Evolutionary conservation across 2,329 filamentous ascomycete species (phyloP), one percentile per base, ranked within the genome.

Genomic region (Beauveria varroae): DNA sequence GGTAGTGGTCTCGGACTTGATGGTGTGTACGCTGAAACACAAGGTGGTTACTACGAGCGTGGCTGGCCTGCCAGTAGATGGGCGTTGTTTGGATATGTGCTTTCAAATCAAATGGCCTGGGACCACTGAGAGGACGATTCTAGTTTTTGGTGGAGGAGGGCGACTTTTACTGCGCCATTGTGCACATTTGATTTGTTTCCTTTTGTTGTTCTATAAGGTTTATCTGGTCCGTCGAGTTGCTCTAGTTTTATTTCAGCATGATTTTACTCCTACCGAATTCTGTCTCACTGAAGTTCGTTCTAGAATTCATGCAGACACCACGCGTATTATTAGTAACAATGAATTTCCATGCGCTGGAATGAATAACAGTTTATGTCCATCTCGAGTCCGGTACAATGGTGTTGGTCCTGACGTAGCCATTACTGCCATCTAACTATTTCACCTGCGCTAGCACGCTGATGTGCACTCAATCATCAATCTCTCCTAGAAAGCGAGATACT

Each of bases 261-360:
- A 37, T 37, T 37, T 37, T 37, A 12, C 16, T 37, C 16, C 12
- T 5, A 16, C 34, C 34, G 5, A 5, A 5, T 34, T 14, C 12
- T 5, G 30, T 34, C 5, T 43, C 55, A 47, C 47, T 40, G 26
- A 57, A 49, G 12, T 50, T 18, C 14, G 1, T 6, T n/a, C 9
- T 16, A 12, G 43, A 61, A 40, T 24, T 40, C 3, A 52, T 52
- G 22, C 34, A 37, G 26, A 46, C 12, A 18, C 28, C 14, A 34
- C 57, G 53, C 59, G 55, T 61, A 61, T 37, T 41, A 57, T 50
- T 41, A 57, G 55, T n/a, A n/a, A n/a, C n/a, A n/a, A n/a, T n/a
- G n/a, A n/a, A n/a, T n/a, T n/a, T n/a, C n/a, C n/a, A n/a, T n/a
- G n/a, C n/a, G n/a, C n/a, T n/a, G n/a, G n/a, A n/a, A n/a, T 53